phyloP scores from a whole-genome alignment of 2,329 filamentous ascomycete genomes.

The Lachnellula arida region DNA sequence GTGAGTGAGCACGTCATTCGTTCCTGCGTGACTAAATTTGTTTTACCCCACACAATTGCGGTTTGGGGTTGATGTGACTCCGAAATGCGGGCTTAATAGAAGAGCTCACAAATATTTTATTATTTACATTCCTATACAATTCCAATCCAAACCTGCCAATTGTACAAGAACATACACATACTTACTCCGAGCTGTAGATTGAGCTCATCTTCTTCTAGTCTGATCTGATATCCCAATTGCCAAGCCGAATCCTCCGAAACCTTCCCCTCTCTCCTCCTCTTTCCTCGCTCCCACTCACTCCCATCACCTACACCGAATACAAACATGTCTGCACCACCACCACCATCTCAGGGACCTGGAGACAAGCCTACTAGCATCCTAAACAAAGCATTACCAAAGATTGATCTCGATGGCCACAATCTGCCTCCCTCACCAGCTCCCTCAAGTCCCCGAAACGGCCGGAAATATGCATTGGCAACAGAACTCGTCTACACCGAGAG shows the following conservation, averaged over 20 bases:
- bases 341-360: slow-evolving; percentile 17
- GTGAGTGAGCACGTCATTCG: slow-evolving; percentile 1
- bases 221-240: neutral
- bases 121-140: too few species aligned
- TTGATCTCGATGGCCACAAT: slow-evolving; percentile 79
- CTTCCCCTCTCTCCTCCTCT: neutral
- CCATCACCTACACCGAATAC: slow-evolving; percentile 1
- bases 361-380: slow-evolving; percentile 23
- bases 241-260: neutral
- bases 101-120: too few species aligned
- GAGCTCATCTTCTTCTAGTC: slow-evolving; percentile 13
- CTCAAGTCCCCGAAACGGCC: slow-evolving; percentile 80
- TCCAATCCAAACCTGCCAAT: neutral
- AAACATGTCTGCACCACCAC: slow-evolving; percentile 33
- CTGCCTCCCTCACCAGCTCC: slow-evolving; percentile 89
- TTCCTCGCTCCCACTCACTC: neutral
- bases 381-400: slow-evolving; percentile 37
- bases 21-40: neutral
- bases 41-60: neutral
- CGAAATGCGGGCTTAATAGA: neutral
- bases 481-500: slow-evolving; percentile 95
- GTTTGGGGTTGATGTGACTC: neutral
- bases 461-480: slow-evolving; percentile 89
- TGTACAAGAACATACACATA: neutral
- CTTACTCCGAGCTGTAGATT: slow-evolving; percentile 4